Evolutionary conservation across 2,329 filamentous ascomycete genomes (phyloP).

Genomic region (Aphanocladium album): DNA sequence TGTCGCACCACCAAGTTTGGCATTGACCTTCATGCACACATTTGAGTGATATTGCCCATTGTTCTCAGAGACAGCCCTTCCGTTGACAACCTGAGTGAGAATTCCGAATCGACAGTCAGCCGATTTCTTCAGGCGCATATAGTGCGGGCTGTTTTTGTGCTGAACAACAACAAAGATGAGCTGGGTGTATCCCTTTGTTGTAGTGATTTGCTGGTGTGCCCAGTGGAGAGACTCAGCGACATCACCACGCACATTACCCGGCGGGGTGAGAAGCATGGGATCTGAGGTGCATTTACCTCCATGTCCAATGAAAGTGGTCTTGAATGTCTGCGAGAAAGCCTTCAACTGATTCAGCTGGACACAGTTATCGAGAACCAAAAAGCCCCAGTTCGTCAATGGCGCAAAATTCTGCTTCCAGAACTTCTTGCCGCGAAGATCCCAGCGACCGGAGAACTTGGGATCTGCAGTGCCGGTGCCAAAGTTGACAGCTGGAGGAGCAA

Average conservation of each 20-base stretch:
- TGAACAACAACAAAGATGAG: conserved; percentile 75
- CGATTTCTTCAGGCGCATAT: conserved; percentile 84
- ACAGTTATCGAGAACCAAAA: conserved; percentile 60
- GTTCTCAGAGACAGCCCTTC: conserved; percentile 61
- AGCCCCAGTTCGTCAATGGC: conserved; percentile 67
- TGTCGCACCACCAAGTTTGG: conserved; percentile 85
- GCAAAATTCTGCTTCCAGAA: conserved; percentile 62
- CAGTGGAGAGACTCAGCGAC: conserved; percentile 45
- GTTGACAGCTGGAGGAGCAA: conserved; percentile 65
- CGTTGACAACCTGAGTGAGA: conserved; percentile 76
- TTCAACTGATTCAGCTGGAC: conserved; percentile 34
- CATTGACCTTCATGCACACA: conserved; percentile 94
- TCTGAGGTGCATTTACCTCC: conserved; percentile 39
- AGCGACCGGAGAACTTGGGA: conserved; percentile 67
- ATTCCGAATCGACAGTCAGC: conserved; percentile 82
- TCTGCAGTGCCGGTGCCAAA: conserved; percentile 56
- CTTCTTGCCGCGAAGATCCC: conserved; percentile 77
- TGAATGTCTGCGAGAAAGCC: conserved; percentile 38
- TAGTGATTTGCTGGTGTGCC: conserved; percentile 45
- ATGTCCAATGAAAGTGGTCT: conserved; percentile 41
- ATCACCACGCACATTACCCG: conserved; percentile 31
- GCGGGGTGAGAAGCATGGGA: conserved; percentile 30
- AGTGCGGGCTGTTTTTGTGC: conserved; percentile 65
- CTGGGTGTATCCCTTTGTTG: conserved; percentile 56
- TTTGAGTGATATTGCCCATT: conserved; percentile 87